Evolutionary conservation across 2,329 filamentous ascomycete species (phyloP).

Genomic region (Colletotrichum higginsianum): DNA sequence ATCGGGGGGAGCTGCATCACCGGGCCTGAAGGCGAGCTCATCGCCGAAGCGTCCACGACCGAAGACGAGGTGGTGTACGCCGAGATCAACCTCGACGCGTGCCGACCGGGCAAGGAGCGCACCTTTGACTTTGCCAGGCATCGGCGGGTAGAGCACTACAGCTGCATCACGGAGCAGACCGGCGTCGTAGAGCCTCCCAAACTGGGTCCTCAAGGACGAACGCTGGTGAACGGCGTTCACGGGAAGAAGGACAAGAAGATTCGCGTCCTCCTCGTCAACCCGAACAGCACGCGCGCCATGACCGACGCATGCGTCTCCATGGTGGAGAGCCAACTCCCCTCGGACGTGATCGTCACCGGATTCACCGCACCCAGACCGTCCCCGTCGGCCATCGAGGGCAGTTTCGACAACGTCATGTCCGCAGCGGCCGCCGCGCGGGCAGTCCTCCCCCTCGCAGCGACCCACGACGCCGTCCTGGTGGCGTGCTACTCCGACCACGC

Average conservation of each 20-base stretch:
- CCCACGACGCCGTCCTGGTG: constrained; percentile 55
- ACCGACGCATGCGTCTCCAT: constrained; percentile 73
- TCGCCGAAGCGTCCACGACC: constrained; percentile 63
- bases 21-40: constrained; percentile 62
- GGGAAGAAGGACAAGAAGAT: constrained; percentile 22
- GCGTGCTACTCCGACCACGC: constrained; percentile 37
- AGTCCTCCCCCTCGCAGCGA: constrained; percentile 49
- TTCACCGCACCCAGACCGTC: constrained; percentile 31
- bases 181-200: constrained; percentile 49
- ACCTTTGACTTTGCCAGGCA: constrained; percentile 62
- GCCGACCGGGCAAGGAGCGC: constrained; percentile 63
- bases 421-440: constrained; percentile 55
- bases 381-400: constrained; percentile 64
- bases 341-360: constrained; percentile 50
- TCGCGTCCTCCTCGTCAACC: constrained; percentile 80
- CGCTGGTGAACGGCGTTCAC: neutral
- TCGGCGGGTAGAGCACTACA: constrained; percentile 60
- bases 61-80: constrained; percentile 66
- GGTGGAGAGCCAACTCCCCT: constrained; percentile 59
- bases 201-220: neutral
- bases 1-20: constrained; percentile 65
- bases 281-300: constrained; percentile 82
- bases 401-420: constrained; percentile 72
- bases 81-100: constrained; percentile 63
- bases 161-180: constrained; percentile 55